Evolutionary conservation across 352 stramenopile genomes (phyloP).

Genomic region (Pythium insidiosum): DNA sequence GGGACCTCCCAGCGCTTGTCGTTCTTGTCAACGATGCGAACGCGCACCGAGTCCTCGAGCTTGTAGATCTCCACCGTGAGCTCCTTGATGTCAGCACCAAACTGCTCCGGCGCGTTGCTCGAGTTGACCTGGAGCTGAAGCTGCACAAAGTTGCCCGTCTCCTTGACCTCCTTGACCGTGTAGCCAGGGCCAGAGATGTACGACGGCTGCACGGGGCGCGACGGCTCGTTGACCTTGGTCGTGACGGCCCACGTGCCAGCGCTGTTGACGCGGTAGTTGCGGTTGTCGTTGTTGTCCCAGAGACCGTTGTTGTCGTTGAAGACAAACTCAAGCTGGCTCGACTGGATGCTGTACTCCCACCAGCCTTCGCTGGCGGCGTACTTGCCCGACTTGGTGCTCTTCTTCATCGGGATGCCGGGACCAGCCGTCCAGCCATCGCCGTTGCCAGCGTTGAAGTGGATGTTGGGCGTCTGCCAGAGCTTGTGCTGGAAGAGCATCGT

Average conservation of each 20-base stretch:
- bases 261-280: slow-evolving; percentile 29
- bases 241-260: slow-evolving; percentile 29
- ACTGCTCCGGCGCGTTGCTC: slow-evolving; percentile 10
- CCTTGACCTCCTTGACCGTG: slow-evolving; percentile 21
- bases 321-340: slow-evolving; percentile 29
- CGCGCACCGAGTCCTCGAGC: slow-evolving; percentile 28
- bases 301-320: slow-evolving; percentile 36
- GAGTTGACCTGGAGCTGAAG: slow-evolving; percentile 26
- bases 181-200: slow-evolving; percentile 34
- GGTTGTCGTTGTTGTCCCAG: slow-evolving; percentile 37
- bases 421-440: slow-evolving; percentile 14
- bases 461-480: slow-evolving; percentile 16
- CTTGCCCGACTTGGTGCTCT: slow-evolving; percentile 9
- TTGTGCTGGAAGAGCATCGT: slow-evolving; percentile 17
- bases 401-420: slow-evolving; percentile 16
- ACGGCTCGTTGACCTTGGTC: slow-evolving; percentile 20
- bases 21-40: slow-evolving; percentile 50
- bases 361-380: slow-evolving; percentile 22
- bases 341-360: slow-evolving; percentile 28
- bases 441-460: slow-evolving; percentile 18
- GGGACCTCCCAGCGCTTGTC: slow-evolving; percentile 41
- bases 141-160: slow-evolving; percentile 17
- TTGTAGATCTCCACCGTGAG: slow-evolving; percentile 32
- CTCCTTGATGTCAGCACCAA: slow-evolving; percentile 26
- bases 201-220: slow-evolving; percentile 6